Evolutionary conservation across 2,329 filamentous ascomycete genomes (phyloP), one percentile per base, ranked within the genome.

Genomic region (Pyricularia pennisetigena): DNA sequence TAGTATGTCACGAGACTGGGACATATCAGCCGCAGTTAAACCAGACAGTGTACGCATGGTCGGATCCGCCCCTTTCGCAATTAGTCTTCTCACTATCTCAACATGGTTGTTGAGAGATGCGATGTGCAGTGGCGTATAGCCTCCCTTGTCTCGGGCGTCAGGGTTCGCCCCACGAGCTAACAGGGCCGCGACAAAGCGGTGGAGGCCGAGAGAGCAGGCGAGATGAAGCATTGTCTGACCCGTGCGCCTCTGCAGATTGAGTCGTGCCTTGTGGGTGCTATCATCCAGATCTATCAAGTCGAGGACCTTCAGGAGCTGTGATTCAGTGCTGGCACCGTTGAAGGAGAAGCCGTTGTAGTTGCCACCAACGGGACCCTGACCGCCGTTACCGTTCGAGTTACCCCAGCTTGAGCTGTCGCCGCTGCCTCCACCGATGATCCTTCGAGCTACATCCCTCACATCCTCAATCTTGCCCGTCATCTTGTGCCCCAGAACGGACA

Each of bases 171-270:
- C 91, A 71, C 91, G 86, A 10, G 89, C 90, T 24, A 96, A 81
- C 29, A 96, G 83, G 32, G 89, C 91, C 14, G 90, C 90, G 66
- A 91, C 91, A 71, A 96, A 90, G 64, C 90, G 86, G 71, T 89
- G 86, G 72, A 93, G 85, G 6, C 92, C 92, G 14, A 94, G 80
- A 9, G 90, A 90, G 72, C 88, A 91, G 1, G 91, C 91, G 70
- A 94, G 82, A 74, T 95, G 92, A 70, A 96, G 84, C 84, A 96
- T 89, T 1, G 90, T 93, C 74, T 94, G 91, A 0, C 92, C 92
- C 1, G 85, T 79, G 71, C 80, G 79, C 72, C 80, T 78, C 73
- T 84, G 85, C 66, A 90, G 80, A 74, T 95, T 91, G 70, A 91
- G 86, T 29, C 85, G 85, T 16, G 90, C 86, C 72, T 85, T 83